Evolutionary conservation across 1,284 basidiomycete species (phyloP), one percentile per base, ranked within the genome.

Genomic region (Sanguinoderma infundibulare): DNA sequence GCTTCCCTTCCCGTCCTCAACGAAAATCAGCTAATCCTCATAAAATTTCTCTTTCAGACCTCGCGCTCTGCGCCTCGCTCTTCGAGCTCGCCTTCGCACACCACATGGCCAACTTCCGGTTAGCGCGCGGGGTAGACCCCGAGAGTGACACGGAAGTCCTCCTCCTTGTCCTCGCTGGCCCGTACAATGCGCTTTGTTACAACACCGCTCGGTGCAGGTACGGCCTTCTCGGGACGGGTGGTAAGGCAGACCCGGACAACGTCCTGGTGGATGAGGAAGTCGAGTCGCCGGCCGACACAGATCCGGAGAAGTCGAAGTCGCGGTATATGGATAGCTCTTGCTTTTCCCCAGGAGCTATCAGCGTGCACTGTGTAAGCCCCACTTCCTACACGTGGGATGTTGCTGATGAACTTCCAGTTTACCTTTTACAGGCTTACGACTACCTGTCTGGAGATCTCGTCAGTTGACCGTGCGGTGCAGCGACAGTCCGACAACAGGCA

Each of bases 401-500:
- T 26, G 24, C 53, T 60, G 20, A 60, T 44, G 38, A 20, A 64
- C 47, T 91, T 26, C 62, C 57, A 95, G 95, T 94, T 70, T 98
- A 98, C 72, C 81, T 97, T 38, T 76, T 96, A 38, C 90, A 96
- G 66, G 94, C 94, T 0, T 95, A 92, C 73, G 94, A 96, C 63
- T 83, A 92, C 63, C 89, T 87, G 84, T 36, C 81, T 97, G 6
- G 91, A 90, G 0, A 87, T 96, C 39, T 90, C 94, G 0, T 98
- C 92, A 47, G 79, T 55, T 36, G 93, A 94, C 9, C 85, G 97
- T 38, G 90, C 95, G 0, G 94, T 95, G 87, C 94, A 97, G 68
- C 85, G 97, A 10, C 96, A 98, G 73, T 90, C 92, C 6, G 97
- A 98, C 76, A 98, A 99, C 73, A 79, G 95, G 50, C 92, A 98